These are phyloP conservation scores for Cucurbita maxima DNA, from an alignment of 306 rosid species.

Conservation along the genomic window DNA sequence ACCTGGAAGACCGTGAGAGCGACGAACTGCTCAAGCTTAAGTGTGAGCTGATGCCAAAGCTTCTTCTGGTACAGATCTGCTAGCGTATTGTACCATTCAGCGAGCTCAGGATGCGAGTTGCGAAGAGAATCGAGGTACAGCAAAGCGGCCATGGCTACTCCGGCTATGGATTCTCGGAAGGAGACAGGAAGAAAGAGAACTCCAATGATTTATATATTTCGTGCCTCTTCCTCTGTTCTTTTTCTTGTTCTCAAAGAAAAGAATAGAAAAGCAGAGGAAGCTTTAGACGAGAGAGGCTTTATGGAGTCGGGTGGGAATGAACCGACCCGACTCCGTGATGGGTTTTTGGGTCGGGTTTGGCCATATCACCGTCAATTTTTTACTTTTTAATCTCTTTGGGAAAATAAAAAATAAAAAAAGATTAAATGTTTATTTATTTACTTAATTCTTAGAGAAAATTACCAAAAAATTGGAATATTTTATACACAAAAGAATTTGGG, in stretches of 20 bases:
- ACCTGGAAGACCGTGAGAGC: constrained; percentile 93
- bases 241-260: constrained; percentile 51
- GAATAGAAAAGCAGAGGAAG: not conserved
- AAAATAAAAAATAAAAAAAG: too few relatives aligned
- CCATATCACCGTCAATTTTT: not conserved
- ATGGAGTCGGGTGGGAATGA: not conserved
- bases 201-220: constrained; percentile 17
- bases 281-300: not conserved
- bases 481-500: too few relatives aligned
- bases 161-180: constrained; percentile 3
- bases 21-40: constrained; percentile 91
- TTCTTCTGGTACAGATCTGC: constrained; percentile 98
- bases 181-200: not conserved
- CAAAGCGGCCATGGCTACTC: constrained; percentile 70
- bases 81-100: constrained; percentile 82
- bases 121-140: constrained; percentile 86
- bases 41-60: constrained; percentile 99
- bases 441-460: too few relatives aligned
- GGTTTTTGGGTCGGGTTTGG: not conserved
- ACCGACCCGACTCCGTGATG: not conserved
- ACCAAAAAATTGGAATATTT: not conserved
- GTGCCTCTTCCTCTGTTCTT: not conserved
- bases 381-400: not conserved
- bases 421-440: not conserved
- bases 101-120: constrained; percentile 74